Conservation (phyloP, 345 rosid species). For the Clausena lansium region DNA sequence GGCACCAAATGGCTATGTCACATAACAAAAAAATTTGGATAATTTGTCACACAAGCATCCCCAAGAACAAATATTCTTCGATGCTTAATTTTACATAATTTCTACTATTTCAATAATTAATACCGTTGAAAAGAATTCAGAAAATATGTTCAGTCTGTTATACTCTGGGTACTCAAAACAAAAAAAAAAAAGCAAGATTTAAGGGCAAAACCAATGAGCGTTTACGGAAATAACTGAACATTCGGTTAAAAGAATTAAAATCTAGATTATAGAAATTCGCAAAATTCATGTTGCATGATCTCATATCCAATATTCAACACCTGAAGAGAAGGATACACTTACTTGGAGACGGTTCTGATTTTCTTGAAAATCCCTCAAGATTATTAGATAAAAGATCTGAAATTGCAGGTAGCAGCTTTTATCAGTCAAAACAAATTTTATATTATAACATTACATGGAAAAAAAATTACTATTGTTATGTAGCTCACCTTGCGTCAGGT, state of each 20-base stretch:
- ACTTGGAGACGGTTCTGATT: not conserved
- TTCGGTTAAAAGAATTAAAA: not conserved
- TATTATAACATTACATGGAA: not conserved
- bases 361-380: not conserved
- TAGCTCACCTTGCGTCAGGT: not conserved
- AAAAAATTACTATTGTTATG: not conserved
- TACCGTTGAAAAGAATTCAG: not conserved
- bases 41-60: too few relatives aligned
- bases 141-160: not conserved
- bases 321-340: not conserved
- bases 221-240: not conserved
- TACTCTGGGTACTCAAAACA: not conserved
- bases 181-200: not conserved
- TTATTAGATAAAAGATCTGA: not conserved
- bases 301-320: not conserved
- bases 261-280: not conserved
- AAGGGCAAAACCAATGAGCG: not conserved
- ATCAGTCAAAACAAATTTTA: not conserved
- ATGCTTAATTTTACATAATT: not conserved
- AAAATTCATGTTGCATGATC: not conserved
- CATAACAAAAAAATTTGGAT: not conserved
- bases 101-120: not conserved
- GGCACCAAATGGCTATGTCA: too few relatives aligned
- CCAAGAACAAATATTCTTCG: not conserved
- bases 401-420: not conserved